Base-by-base conservation (phyloP, 768 basidiomycete species). In the Clitopilus hobsonii region DNA sequence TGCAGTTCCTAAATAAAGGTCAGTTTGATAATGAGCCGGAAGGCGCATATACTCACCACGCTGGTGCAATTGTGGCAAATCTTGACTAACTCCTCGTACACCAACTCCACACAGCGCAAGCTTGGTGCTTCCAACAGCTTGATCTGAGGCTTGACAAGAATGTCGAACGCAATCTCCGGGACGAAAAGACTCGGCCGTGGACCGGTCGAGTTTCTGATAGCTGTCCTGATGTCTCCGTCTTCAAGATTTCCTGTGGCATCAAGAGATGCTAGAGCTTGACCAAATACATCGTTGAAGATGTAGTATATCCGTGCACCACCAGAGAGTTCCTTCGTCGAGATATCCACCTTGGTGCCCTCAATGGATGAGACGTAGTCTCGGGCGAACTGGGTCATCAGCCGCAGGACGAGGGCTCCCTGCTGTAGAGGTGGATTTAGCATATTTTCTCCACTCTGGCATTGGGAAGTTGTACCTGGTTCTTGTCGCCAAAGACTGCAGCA, bases 251-350 rank as follows among this genome's bases (percentile, higher is more conserved):
- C 80, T 13, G 94, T 93, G 1, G 97, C 87, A 65, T 98, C 90
- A 63, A 99, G 92, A 5, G 83, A 88, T 54, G 85, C 82, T 6
- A 99, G 83, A 1, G 96, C 97, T 51, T 89, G 80, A 1, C 97
- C 97, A 65, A 98, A 99, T 52, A 98, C 84, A 64, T 98, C 97
- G 67, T 98, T 94, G 82, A 99, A 99, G 68, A 99, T 98, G 74
- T 98, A 98, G 72, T 98, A 98, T 71, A 99, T 94, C 53, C 97
- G 84, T 22, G 97, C 97, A 47, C 97, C 97, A 38, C 97, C 97
- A 5, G 91, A 98, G 14, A 99, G 85, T 68, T 99, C 97, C 68
- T 99, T 99, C 0, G 97, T 99, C 1, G 94, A 96, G 63, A 98
- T 90, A 58, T 97, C 92, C 32, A 96, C 82, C 54, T 93, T 93